Conservation (phyloP, 495 filamentous ascomycete species). For the Penicillium roqueforti region DNA sequence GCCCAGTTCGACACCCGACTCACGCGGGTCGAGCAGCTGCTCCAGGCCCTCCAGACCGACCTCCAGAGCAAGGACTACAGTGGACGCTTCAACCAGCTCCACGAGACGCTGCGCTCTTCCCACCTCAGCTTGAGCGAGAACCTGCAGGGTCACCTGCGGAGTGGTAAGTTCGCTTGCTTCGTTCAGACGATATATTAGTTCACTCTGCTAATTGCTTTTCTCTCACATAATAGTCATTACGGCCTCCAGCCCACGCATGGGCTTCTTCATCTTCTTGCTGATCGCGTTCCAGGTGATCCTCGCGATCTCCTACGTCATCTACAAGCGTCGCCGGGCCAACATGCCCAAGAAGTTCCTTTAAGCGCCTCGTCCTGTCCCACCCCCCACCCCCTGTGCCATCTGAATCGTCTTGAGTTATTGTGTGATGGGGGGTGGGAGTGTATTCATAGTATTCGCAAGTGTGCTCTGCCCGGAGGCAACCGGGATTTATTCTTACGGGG, state of each 20-base stretch:
- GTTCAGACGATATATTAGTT: background rate
- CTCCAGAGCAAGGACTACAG: conserved; percentile 71
- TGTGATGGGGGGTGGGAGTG: background rate
- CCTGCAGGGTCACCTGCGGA: conserved; percentile 34
- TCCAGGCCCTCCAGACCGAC: conserved; percentile 57
- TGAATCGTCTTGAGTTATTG: background rate
- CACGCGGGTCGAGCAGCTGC: conserved; percentile 54
- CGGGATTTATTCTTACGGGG: conserved; percentile 7
- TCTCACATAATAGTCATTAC: conserved; percentile 50
- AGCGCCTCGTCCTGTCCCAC: background rate
- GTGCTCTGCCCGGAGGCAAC: background rate
- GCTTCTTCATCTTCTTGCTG: conserved; percentile 67
- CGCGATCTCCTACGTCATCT: conserved; percentile 64
- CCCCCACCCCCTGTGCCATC: background rate
- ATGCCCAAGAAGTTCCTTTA: conserved; percentile 92
- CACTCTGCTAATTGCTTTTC: conserved; percentile 8
- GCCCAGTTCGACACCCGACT: conserved; percentile 44
- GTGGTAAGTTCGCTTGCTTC: conserved; percentile 22
- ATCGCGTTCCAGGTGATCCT: conserved; percentile 72
- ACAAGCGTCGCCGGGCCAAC: conserved; percentile 72
- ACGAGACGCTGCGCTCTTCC: conserved; percentile 66
- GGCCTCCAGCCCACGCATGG: conserved; percentile 61
- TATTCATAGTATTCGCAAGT: background rate
- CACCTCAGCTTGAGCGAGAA: conserved; percentile 62
- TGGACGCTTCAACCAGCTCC: conserved; percentile 62